Conservation (phyloP, 78 protist genomes). For the Dictyostelium purpureum region DNA sequence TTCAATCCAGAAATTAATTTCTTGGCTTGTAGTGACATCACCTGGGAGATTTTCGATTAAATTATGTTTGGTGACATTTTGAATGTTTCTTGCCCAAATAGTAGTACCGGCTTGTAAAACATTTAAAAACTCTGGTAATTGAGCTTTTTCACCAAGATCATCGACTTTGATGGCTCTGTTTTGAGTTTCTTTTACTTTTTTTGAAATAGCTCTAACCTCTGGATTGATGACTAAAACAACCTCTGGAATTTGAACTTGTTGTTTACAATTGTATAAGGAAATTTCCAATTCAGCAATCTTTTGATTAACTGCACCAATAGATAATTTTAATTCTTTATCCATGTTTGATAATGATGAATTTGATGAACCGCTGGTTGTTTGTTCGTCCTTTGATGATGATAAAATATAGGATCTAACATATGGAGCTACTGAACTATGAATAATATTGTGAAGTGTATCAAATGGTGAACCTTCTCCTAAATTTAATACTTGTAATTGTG, state of each 20-base stretch:
- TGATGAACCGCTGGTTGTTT: not conserved
- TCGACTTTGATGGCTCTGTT: constrained; percentile 42
- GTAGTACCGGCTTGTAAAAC: constrained; percentile 67
- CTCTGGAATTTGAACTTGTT: constrained; percentile 86
- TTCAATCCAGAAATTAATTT: constrained; percentile 88
- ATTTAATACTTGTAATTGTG: constrained; percentile 75
- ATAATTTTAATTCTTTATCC: constrained; percentile 65
- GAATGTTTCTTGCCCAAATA: constrained; percentile 85
- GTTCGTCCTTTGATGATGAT: not conserved
- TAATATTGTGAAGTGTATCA: constrained; percentile 83
- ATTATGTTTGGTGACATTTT: constrained; percentile 82
- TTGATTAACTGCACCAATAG: constrained; percentile 82
- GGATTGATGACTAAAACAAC: constrained; percentile 69
- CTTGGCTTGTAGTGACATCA: constrained; percentile 63
- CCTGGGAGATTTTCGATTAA: constrained; percentile 56
- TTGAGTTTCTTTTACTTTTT: not conserved
- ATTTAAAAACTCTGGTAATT: constrained; percentile 58
- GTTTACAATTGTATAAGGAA: constrained; percentile 81
- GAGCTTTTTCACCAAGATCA: constrained; percentile 56
- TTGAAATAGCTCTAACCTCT: constrained; percentile 17
- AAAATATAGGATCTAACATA: constrained; percentile 66
- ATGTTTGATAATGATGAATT: not conserved
- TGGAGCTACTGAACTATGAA: constrained; percentile 88
- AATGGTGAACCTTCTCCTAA: constrained; percentile 83
- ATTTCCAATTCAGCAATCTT: constrained; percentile 85